Evolutionary conservation across 2,329 filamentous ascomycete genomes (phyloP).

Genomic region (Ceratocystis cubensis): DNA sequence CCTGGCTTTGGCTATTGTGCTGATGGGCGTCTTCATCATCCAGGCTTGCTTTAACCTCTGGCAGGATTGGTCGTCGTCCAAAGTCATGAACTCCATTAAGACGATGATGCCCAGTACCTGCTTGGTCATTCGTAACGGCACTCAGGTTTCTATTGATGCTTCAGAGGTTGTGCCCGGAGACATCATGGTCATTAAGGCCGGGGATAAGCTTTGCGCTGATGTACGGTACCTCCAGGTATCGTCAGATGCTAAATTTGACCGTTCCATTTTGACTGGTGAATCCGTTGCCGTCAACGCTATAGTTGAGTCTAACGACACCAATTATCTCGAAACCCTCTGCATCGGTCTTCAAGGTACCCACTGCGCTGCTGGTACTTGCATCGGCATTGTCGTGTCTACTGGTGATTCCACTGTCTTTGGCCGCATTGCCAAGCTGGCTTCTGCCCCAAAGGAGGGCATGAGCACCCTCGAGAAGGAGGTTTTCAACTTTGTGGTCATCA

Average conservation of each 20-base stretch:
- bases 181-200: slow-evolving; percentile 74
- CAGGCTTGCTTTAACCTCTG: slow-evolving; percentile 58
- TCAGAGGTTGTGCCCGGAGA: slow-evolving; percentile 94
- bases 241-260: slow-evolving; percentile 80
- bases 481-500: slow-evolving; percentile 77
- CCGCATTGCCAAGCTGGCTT: slow-evolving; percentile 97
- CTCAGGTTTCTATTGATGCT: slow-evolving; percentile 71
- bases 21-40: slow-evolving; percentile 56
- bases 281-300: slow-evolving; percentile 59
- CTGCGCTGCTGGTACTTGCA: slow-evolving; percentile 86
- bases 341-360: slow-evolving; percentile 98
- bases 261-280: slow-evolving; percentile 82
- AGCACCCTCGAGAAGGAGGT: slow-evolving; percentile 97
- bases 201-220: slow-evolving; percentile 87
- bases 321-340: slow-evolving; percentile 80
- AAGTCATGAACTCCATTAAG: slow-evolving; percentile 69
- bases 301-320: slow-evolving; percentile 51
- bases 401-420: slow-evolving; percentile 88
- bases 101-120: slow-evolving; percentile 68
- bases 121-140: slow-evolving; percentile 62
- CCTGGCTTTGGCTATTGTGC: slow-evolving; percentile 58
- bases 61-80: slow-evolving; percentile 63
- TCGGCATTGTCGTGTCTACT: slow-evolving; percentile 79
- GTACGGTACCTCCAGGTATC: slow-evolving; percentile 63
- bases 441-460: slow-evolving; percentile 91